Conservation (phyloP, 2,329 filamentous ascomycete species). For the Pseudogymnoascus sp. region DNA sequence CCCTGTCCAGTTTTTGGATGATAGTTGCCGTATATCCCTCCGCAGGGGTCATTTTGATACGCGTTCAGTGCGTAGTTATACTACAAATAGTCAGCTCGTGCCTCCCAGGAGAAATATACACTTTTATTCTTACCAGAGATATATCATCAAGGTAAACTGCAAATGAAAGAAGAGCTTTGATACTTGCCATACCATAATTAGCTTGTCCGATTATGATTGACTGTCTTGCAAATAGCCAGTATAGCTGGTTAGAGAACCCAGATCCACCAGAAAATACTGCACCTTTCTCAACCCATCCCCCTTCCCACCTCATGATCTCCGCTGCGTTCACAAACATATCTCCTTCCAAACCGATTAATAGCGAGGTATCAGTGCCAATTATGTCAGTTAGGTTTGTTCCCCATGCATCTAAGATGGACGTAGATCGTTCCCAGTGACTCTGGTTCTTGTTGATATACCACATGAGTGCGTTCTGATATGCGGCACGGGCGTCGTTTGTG, state of each 20-base stretch:
- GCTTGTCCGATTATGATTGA: slow-evolving; percentile 34
- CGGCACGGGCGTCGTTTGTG: slow-evolving; percentile 31
- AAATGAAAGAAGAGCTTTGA: slow-evolving; percentile 34
- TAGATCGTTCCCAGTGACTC: slow-evolving; percentile 29
- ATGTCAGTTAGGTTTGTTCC: slow-evolving; percentile 30
- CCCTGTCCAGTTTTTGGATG: slow-evolving; percentile 30
- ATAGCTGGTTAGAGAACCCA: slow-evolving; percentile 35
- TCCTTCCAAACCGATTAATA: slow-evolving; percentile 34
- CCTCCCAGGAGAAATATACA: neutral
- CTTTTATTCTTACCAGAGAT: slow-evolving; percentile 24
- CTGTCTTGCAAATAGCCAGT: slow-evolving; percentile 36
- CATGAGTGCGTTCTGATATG: slow-evolving; percentile 36
- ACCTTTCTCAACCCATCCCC: slow-evolving; percentile 32
- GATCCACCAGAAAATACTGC: slow-evolving; percentile 29
- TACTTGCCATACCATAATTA: slow-evolving; percentile 37
- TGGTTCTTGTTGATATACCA: slow-evolving; percentile 35
- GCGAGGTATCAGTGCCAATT: slow-evolving; percentile 30
- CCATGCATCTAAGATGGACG: slow-evolving; percentile 34
- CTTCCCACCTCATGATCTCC: slow-evolving; percentile 40
- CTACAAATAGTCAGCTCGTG: slow-evolving; percentile 6
- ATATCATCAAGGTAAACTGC: slow-evolving; percentile 37
- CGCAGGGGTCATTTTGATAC: slow-evolving; percentile 33
- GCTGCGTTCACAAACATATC: slow-evolving; percentile 36
- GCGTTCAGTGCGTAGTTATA: slow-evolving; percentile 36
- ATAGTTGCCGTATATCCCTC: slow-evolving; percentile 28